Evolutionary conservation across 805 yeast species (phyloP), one percentile per base, ranked within the genome.

Genomic region (Candida tammaniensis): DNA sequence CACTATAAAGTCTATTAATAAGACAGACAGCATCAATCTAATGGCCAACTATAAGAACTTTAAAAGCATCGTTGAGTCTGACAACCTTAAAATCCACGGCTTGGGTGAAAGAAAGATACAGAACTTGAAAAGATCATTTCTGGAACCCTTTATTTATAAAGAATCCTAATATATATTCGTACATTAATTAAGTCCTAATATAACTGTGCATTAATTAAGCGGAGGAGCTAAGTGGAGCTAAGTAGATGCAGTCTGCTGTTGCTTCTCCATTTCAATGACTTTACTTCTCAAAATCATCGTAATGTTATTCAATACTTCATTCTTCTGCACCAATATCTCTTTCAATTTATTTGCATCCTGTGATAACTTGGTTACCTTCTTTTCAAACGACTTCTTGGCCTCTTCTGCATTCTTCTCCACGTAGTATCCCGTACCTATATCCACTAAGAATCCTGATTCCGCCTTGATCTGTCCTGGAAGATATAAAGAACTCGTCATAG

Each of bases 351-450:
- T 72, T 5, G 86, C 71, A 56, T 93, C 96, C 42, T 72, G 73
- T 39, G 70, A 77, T 49, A 91, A 63, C 43, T 91, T 89, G 17
- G 64, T 64, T 38, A 88, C 76, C 58, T 93, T 87, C 37, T 67
- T 71, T 39, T 80, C 74, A 57, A 86, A 91, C 51, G 87, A 91
- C 35, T 56, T 59, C 42, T 76, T 66, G 1, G 96, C 82, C 30
- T 84, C 87, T 6, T 64, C 63, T 0, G 77, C 75, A 31, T 59
- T 59, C 59, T 93, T 93, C 54, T 87, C 96, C 12, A 88, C 89
- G 54, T 75, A 93, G 55, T 93, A 93, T 2, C 98, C 98, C 0
- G 98, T 93, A 22, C 98, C 98, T 17, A 93, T 81, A 54, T 93
- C 98, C 7, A 93, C 96, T 55, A 93, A 68, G 49, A 82, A 93